These are phyloP conservation scores for Moelleriella libera DNA, from an alignment of 2,329 filamentous ascomycete species.

Conservation along the genomic window DNA sequence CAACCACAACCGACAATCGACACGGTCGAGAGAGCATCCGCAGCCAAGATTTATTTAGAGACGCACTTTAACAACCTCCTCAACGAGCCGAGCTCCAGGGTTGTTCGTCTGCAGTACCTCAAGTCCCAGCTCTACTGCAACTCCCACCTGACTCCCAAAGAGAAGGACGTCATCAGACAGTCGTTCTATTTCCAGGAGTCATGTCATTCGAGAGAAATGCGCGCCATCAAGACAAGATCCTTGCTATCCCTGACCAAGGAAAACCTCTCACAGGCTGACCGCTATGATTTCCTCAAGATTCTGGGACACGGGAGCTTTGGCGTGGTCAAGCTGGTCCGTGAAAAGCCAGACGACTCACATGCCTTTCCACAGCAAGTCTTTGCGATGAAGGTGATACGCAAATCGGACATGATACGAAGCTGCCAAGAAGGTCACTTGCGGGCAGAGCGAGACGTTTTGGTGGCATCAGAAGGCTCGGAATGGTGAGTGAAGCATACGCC, in stretches of 20 bases:
- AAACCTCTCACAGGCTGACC: slow-evolving; percentile 10
- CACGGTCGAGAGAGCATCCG: slow-evolving; percentile 66
- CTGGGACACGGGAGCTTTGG: slow-evolving; percentile 93
- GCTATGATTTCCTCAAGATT: slow-evolving; percentile 67
- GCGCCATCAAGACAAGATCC: slow-evolving; percentile 40
- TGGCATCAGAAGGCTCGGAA: slow-evolving; percentile 71
- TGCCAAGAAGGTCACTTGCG: slow-evolving; percentile 86
- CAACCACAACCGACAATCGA: slow-evolving; percentile 18
- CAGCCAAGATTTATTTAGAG: slow-evolving; percentile 78
- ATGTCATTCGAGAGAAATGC: slow-evolving; percentile 58
- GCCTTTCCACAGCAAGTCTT: slow-evolving; percentile 44
- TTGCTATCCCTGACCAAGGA: slow-evolving; percentile 4
- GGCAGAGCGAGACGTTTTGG: slow-evolving; percentile 83
- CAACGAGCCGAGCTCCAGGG: slow-evolving; percentile 22
- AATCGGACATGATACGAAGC: slow-evolving; percentile 82
- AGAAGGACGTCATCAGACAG: slow-evolving; percentile 37
- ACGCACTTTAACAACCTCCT: slow-evolving; percentile 66
- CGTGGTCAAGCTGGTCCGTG: slow-evolving; percentile 72
- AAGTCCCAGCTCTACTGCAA: slow-evolving; percentile 39
- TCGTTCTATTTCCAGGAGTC: slow-evolving; percentile 56
- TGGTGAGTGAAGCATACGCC: slow-evolving; percentile 41
- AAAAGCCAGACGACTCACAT: slow-evolving; percentile 29
- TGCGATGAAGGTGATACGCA: slow-evolving; percentile 95
- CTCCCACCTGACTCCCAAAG: slow-evolving; percentile 35
- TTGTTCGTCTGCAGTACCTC: slow-evolving; percentile 17